phyloP scores from a whole-genome alignment of 2,329 filamentous ascomycete genomes.

The Colletotrichum abscissum region DNA sequence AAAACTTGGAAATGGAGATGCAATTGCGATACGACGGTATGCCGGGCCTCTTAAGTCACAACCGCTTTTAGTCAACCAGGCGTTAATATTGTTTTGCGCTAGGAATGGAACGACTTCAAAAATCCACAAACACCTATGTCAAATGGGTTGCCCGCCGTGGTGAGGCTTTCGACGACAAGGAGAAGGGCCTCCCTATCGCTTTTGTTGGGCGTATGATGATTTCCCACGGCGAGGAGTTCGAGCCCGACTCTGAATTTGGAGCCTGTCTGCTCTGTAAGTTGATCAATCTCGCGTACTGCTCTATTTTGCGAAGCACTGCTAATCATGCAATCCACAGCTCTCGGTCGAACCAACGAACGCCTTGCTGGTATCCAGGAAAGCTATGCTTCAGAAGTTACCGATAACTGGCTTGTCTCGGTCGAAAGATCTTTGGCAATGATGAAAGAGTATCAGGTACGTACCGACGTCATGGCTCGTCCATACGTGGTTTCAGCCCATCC shows the following conservation, averaged over 20 bases:
- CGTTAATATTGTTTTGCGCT: constrained; percentile 29
- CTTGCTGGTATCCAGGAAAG: constrained; percentile 87
- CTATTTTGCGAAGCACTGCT: not conserved
- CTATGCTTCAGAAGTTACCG: constrained; percentile 81
- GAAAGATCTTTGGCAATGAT: constrained; percentile 92
- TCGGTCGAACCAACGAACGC: constrained; percentile 89
- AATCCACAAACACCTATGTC: constrained; percentile 85
- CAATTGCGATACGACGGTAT: constrained; percentile 86
- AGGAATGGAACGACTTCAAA: constrained; percentile 93
- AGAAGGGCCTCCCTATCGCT: constrained; percentile 84
- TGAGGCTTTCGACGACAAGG: constrained; percentile 83
- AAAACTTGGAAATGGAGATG: constrained; percentile 91
- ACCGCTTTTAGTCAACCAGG: not conserved
- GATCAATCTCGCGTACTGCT: not conserved
- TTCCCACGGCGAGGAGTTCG: constrained; percentile 90
- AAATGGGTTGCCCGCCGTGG: constrained; percentile 88
- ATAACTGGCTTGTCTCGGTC: constrained; percentile 90
- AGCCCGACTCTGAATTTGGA: constrained; percentile 89
- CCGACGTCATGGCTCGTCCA: constrained; percentile 26
- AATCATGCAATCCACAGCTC: constrained; percentile 56
- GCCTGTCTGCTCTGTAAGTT: constrained; percentile 79
- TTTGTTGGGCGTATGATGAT: constrained; percentile 89
- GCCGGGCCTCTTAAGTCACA: constrained; percentile 34
- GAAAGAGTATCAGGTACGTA: constrained; percentile 92
- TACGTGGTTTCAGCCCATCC: constrained; percentile 27